Percentiles rank a stretch among this genome's conserved stretches.
Conservation (phyloP, 345 rosid genomes). For the Salix dunnii region DNA sequence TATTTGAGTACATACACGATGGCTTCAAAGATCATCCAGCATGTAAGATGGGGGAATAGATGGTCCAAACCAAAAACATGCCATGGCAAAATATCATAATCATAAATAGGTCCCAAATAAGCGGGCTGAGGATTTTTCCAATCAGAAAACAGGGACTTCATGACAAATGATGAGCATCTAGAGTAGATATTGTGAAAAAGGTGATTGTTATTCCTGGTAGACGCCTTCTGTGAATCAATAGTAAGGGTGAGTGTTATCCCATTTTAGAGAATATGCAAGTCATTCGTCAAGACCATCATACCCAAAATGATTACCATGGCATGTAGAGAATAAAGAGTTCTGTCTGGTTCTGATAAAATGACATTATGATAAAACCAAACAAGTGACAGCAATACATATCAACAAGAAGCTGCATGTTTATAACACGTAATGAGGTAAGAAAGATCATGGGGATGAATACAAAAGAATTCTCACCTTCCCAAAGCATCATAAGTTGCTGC, state of each 20-base stretch:
- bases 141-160: neutral
- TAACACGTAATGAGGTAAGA: neutral
- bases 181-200: neutral
- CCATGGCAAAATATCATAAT: neutral
- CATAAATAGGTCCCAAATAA: neutral
- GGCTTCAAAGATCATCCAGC: neutral
- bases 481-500: constrained; percentile 97
- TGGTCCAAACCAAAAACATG: neutral
- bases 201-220: neutral
- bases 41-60: neutral
- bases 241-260: neutral
- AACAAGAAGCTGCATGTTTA: neutral
- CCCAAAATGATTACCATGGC: neutral
- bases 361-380: neutral
- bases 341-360: neutral
- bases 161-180: neutral
- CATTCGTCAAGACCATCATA: neutral
- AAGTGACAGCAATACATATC: neutral
- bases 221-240: neutral
- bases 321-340: neutral
- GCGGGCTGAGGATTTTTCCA: neutral
- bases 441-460: neutral
- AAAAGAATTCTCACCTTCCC: constrained; percentile 60
- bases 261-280: neutral
- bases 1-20: neutral